Evolutionary conservation across 805 yeast species (phyloP).

Genomic region (Starmerella floricola): DNA sequence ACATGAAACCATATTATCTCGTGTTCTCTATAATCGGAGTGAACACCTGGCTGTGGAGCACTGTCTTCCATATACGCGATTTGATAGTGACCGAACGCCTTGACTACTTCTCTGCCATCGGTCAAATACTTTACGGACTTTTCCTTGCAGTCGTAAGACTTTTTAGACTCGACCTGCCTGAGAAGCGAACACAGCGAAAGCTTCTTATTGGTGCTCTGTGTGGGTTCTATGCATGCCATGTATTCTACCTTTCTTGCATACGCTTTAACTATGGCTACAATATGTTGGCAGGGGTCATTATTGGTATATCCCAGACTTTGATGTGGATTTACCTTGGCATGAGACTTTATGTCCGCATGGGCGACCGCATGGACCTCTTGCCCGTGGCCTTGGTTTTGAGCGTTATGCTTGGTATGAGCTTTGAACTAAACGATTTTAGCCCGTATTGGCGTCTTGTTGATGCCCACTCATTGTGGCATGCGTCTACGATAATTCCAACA

Average conservation of each 20-base stretch:
- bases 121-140: slow-evolving; percentile 70
- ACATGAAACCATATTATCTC: slow-evolving; percentile 30
- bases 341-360: slow-evolving; percentile 20
- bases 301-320: slow-evolving; percentile 66
- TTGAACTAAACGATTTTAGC: slow-evolving; percentile 83
- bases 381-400: slow-evolving; percentile 43
- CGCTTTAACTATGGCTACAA: slow-evolving; percentile 90
- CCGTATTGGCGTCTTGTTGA: slow-evolving; percentile 60
- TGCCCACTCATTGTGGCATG: slow-evolving; percentile 92
- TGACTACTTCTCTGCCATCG: slow-evolving; percentile 89
- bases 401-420: slow-evolving; percentile 66
- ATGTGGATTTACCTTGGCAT: slow-evolving; percentile 34
- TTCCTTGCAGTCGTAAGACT: slow-evolving; percentile 54
- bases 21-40: slow-evolving; percentile 52
- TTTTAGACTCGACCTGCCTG: slow-evolving; percentile 41
- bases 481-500: slow-evolving; percentile 74
- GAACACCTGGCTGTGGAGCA: slow-evolving; percentile 79
- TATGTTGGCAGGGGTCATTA: slow-evolving; percentile 74
- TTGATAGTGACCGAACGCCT: slow-evolving; percentile 63
- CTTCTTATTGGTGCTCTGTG: slow-evolving; percentile 30
- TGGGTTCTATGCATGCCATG: slow-evolving; percentile 48
- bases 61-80: slow-evolving; percentile 83
- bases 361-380: slow-evolving; percentile 33
- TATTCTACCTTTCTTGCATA: slow-evolving; percentile 45
- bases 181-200: slow-evolving; percentile 25